Conservation (phyloP, 2,329 filamentous ascomycete species). For the Blastomyces emzantsi region DNA sequence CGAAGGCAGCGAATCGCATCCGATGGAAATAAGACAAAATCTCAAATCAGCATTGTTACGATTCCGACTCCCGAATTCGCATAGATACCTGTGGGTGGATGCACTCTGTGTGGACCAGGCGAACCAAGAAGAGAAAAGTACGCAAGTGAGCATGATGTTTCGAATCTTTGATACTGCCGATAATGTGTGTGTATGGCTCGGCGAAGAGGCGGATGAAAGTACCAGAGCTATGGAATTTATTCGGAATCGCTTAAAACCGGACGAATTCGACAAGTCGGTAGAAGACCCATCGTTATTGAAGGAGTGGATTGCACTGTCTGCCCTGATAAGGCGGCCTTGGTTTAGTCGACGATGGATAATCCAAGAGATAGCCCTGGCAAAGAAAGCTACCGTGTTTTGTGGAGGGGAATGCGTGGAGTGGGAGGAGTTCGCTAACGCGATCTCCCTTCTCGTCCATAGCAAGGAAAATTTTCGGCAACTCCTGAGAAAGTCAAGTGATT, state of each 20-base stretch:
- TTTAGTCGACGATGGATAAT: slow-evolving; percentile 5
- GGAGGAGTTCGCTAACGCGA: not conserved
- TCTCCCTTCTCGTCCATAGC: slow-evolving; percentile 2
- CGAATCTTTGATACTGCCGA: slow-evolving; percentile 3
- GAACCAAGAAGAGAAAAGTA: not conserved
- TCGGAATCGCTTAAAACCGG: not conserved
- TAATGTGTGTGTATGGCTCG: slow-evolving; percentile 1
- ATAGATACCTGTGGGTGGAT: slow-evolving; percentile 2
- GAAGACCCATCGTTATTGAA: not conserved
- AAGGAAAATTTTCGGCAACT: not conserved
- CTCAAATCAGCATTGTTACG: not conserved
- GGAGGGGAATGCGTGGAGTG: not conserved
- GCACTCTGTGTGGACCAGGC: slow-evolving; percentile 2
- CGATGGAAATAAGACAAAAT: slow-evolving; percentile 1
- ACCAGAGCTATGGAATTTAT: slow-evolving; percentile 2
- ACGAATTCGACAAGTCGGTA: not conserved
- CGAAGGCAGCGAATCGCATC: not conserved
- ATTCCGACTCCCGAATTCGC: not conserved
- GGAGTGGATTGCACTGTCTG: not conserved
- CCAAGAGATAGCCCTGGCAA: slow-evolving; percentile 1
- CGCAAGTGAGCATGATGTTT: slow-evolving; percentile 4
- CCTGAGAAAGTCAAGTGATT: not conserved
- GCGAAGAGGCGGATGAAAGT: not conserved
- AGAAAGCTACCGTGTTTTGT: slow-evolving; percentile 4
- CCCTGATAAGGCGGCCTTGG: slow-evolving; percentile 2